Percentiles rank a stretch among this genome's conserved stretches.
These are phyloP conservation scores for Aspergillus vadensis DNA, from an alignment of 2,329 filamentous ascomycete genomes.

Conservation along the genomic window DNA sequence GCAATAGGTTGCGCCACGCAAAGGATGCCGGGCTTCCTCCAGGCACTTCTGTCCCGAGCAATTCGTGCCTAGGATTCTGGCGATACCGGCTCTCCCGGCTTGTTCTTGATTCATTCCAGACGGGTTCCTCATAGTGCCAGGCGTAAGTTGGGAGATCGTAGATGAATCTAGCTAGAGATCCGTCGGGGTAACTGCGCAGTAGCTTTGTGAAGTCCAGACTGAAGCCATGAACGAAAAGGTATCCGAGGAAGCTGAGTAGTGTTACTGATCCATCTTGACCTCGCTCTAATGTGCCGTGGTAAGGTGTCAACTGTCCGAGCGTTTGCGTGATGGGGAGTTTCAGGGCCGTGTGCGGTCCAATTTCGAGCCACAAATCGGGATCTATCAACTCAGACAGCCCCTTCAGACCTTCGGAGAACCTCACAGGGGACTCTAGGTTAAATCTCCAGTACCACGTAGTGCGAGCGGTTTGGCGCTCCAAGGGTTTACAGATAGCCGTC, in stretches of 20 bases:
- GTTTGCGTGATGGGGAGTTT: not conserved
- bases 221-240: not conserved
- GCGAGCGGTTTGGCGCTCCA: not conserved
- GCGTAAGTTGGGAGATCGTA: conserved; percentile 6
- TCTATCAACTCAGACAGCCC: not conserved
- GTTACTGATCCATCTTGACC: not conserved
- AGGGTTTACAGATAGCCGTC: not conserved
- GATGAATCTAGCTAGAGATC: not conserved
- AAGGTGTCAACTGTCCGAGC: not conserved
- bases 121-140: not conserved
- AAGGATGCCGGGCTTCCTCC: conserved; percentile 31
- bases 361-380: not conserved
- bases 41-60: conserved; percentile 27
- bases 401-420: not conserved
- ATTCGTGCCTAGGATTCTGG: conserved; percentile 16
- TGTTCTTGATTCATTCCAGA: conserved; percentile 1
- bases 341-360: not conserved
- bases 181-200: not conserved
- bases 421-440: conserved; percentile 22
- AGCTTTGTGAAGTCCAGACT: not conserved
- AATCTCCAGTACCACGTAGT: conserved; percentile 22
- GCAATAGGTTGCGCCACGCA: conserved; percentile 19
- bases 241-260: not conserved
- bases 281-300: not conserved
- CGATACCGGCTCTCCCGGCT: not conserved